These are phyloP conservation scores for Aureobasidium mangrovei DNA, from an alignment of 2,329 filamentous ascomycete genomes.

Conservation along the genomic window DNA sequence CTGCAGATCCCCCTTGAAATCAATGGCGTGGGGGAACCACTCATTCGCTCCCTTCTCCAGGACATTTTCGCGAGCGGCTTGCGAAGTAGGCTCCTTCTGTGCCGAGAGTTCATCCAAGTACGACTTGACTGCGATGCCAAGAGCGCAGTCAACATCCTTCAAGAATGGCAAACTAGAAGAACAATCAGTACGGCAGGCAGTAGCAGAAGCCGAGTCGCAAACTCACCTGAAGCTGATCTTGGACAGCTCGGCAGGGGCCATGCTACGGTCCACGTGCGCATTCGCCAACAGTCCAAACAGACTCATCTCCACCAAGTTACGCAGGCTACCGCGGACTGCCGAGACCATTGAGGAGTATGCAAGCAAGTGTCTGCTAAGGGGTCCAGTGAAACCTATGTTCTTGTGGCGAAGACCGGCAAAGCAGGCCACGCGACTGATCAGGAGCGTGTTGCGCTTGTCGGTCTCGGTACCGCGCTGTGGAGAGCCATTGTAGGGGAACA, in stretches of 20 bases:
- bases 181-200: not conserved
- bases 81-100: slow-evolving; percentile 45
- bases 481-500: slow-evolving; percentile 51
- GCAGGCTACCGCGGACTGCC: slow-evolving; percentile 66
- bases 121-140: slow-evolving; percentile 72
- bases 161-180: slow-evolving; percentile 50
- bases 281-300: slow-evolving; percentile 72
- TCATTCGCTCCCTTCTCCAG: slow-evolving; percentile 44
- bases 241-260: slow-evolving; percentile 40
- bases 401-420: slow-evolving; percentile 75
- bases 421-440: slow-evolving; percentile 80
- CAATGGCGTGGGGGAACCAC: slow-evolving; percentile 53
- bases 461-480: slow-evolving; percentile 52
- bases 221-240: slow-evolving; percentile 63
- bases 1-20: slow-evolving; percentile 50
- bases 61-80: slow-evolving; percentile 41
- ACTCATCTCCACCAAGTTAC: slow-evolving; percentile 78
- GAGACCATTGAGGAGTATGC: slow-evolving; percentile 77
- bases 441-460: slow-evolving; percentile 67
- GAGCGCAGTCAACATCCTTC: slow-evolving; percentile 61
- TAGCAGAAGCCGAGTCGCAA: slow-evolving; percentile 22
- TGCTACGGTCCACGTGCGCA: slow-evolving; percentile 64
- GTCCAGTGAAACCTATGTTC: slow-evolving; percentile 84
- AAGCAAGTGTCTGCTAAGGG: slow-evolving; percentile 80
- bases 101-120: slow-evolving; percentile 64